phyloP scores from a whole-genome alignment of 2,329 filamentous ascomycete species.

The Beauveria pseudobassiana region DNA sequence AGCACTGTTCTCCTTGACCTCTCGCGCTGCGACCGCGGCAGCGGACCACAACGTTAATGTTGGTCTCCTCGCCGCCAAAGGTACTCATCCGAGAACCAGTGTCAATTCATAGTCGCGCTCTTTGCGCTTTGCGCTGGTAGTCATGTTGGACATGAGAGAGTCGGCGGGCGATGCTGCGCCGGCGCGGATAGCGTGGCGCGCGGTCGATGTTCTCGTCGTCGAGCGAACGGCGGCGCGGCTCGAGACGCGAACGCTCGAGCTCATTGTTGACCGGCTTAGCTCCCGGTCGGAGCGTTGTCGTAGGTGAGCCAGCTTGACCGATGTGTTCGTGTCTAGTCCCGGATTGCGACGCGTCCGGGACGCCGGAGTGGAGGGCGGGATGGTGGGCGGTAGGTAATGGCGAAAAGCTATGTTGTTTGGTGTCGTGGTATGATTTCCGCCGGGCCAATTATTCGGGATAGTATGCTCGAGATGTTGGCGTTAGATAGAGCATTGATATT shows the following conservation, averaged over 20 bases:
- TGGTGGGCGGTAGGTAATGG: background rate
- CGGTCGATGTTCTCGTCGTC: slow-evolving; percentile 18
- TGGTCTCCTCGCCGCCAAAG: slow-evolving; percentile 62
- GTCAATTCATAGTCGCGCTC: slow-evolving; percentile 72
- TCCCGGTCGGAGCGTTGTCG: slow-evolving; percentile 31
- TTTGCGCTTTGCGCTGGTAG: slow-evolving; percentile 69
- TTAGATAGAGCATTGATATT: slow-evolving; percentile 1
- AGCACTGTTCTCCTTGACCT: slow-evolving; percentile 89
- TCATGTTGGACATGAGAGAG: slow-evolving; percentile 53
- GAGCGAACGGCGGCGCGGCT: slow-evolving; percentile 21
- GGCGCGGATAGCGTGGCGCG: slow-evolving; percentile 19
- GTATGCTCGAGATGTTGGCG: background rate
- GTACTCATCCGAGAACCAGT: slow-evolving; percentile 9
- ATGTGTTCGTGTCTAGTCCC: slow-evolving; percentile 10
- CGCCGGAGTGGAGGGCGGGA: background rate
- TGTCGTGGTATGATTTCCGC: background rate
- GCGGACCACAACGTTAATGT: slow-evolving; percentile 94
- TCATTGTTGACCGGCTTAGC: slow-evolving; percentile 27
- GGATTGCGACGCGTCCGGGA: slow-evolving; percentile 10
- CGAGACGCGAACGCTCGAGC: slow-evolving; percentile 17
- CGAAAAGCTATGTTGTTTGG: background rate
- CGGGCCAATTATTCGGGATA: background rate
- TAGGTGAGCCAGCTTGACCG: slow-evolving; percentile 27
- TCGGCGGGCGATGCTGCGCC: slow-evolving; percentile 62
- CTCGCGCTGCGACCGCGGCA: slow-evolving; percentile 85